phyloP scores from a whole-genome alignment of 495 filamentous ascomycete genomes.

The Cercophora sp. region DNA sequence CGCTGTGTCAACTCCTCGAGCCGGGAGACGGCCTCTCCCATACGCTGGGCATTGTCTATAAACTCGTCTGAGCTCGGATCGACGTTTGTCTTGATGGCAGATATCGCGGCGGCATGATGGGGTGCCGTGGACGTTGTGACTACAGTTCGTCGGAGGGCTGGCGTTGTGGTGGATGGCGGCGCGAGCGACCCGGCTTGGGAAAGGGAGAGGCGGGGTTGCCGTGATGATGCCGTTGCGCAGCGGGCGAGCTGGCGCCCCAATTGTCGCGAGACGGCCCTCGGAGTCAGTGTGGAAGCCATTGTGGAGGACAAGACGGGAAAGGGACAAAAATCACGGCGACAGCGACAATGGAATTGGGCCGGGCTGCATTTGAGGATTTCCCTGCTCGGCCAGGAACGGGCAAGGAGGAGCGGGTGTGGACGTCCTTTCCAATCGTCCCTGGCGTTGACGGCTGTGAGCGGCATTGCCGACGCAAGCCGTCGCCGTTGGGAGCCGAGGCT shows the following conservation, averaged over 20 bases:
- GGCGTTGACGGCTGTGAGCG: too few relatives aligned
- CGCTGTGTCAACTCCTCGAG: constrained; percentile 65
- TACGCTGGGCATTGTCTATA: constrained; percentile 74
- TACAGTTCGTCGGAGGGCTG: constrained; percentile 29
- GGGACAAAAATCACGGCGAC: not conserved
- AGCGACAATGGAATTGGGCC: not conserved
- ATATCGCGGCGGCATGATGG: constrained; percentile 71
- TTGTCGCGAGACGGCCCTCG: constrained; percentile 39
- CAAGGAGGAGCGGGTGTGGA: not conserved
- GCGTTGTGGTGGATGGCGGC: constrained; percentile 6
- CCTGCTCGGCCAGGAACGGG: not conserved
- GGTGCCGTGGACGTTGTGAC: constrained; percentile 63
- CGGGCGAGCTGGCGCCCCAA: constrained; percentile 34
- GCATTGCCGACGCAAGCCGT: constrained; percentile 38
- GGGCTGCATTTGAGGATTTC: constrained; percentile 1
- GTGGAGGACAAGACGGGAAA: constrained; percentile 8
- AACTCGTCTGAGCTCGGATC: constrained; percentile 76
- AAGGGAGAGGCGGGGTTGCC: not conserved
- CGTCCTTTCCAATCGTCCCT: constrained; percentile 6
- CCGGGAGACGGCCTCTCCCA: constrained; percentile 63
- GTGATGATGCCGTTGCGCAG: constrained; percentile 1
- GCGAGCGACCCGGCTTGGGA: constrained; percentile 5
- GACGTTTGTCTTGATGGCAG: constrained; percentile 67
- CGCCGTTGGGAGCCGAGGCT: constrained; percentile 20
- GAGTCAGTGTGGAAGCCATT: constrained; percentile 36